phyloP scores from a whole-genome alignment of 306 rosid genomes.

The Castanea crenata region DNA sequence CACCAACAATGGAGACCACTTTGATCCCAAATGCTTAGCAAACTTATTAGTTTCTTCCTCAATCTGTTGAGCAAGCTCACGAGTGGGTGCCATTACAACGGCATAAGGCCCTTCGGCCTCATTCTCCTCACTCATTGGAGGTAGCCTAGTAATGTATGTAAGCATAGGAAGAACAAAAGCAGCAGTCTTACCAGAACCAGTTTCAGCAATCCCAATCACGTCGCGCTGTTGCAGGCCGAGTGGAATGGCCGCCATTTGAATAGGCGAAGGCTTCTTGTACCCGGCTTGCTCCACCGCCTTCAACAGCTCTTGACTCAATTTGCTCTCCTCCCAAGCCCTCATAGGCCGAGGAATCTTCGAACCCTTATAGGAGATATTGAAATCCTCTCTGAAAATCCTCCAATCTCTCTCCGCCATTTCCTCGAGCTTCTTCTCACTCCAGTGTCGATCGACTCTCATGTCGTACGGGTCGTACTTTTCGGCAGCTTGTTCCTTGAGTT shows the following conservation, averaged over 20 bases:
- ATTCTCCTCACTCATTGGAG: conserved; percentile 88
- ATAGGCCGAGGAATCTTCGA: conserved; percentile 85
- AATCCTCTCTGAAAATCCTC: conserved; percentile 88
- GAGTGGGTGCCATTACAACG: conserved; percentile 95
- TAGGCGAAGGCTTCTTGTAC: conserved; percentile 82
- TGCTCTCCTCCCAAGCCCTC: conserved; percentile 80
- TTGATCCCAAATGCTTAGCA: conserved; percentile 72
- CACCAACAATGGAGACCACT: conserved; percentile 93
- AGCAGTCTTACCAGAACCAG: conserved; percentile 91
- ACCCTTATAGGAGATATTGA: conserved; percentile 82
- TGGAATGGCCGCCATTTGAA: conserved; percentile 95
- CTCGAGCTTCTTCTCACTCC: conserved; percentile 89
- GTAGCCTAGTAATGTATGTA: conserved; percentile 76
- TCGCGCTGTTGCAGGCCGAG: conserved; percentile 84
- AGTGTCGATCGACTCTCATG: conserved; percentile 87
- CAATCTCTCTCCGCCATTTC: conserved; percentile 90
- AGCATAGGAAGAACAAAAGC: conserved; percentile 94
- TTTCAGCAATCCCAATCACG: conserved; percentile 86
- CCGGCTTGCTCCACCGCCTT: conserved; percentile 86
- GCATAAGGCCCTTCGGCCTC: conserved; percentile 95
- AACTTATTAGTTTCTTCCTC: conserved; percentile 88
- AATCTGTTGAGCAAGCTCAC: conserved; percentile 92
- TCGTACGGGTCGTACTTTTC: conserved; percentile 76
- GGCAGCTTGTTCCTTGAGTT: conserved; percentile 83
- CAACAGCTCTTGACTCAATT: conserved; percentile 57